Evolutionary conservation across 345 rosid species (phyloP).

Genomic region (Salix arbutifolia): DNA sequence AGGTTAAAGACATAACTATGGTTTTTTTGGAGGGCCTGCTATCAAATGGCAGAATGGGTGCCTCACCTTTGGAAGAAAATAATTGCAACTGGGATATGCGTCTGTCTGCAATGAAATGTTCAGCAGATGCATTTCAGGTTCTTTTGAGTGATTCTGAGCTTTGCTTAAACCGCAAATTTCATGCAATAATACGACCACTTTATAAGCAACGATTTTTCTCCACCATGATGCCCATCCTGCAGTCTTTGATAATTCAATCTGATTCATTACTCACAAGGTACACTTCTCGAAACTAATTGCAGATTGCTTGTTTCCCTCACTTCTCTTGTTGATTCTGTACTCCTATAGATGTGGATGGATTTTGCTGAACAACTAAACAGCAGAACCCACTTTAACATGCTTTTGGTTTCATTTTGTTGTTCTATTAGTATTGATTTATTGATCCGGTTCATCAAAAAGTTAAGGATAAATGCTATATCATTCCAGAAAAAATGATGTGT

Average conservation of each 20-base stretch:
- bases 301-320: not conserved
- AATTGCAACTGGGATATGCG: slow-evolving; percentile 19
- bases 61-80: slow-evolving; percentile 13
- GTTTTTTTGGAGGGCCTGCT: slow-evolving; percentile 55
- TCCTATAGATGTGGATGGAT: slow-evolving; percentile 8
- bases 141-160: slow-evolving; percentile 69
- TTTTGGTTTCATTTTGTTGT: no score
- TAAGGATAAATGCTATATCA: no score
- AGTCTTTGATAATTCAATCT: slow-evolving; percentile 48
- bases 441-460: no score
- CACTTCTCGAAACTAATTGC: not conserved
- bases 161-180: slow-evolving; percentile 63
- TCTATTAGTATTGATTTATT: no score
- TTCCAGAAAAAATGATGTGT: no score
- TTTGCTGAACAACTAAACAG: not conserved
- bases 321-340: not conserved
- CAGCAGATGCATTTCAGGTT: slow-evolving; percentile 79
- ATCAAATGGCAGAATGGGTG: slow-evolving; percentile 26
- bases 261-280: slow-evolving; percentile 58
- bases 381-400: no score
- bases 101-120: slow-evolving; percentile 50
- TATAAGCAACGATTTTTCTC: slow-evolving; percentile 87
- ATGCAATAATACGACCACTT: slow-evolving; percentile 78
- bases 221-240: slow-evolving; percentile 60
- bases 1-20: slow-evolving; percentile 56